phyloP scores from a whole-genome alignment of 208 protist species.

The Leishmania tropica region DNA sequence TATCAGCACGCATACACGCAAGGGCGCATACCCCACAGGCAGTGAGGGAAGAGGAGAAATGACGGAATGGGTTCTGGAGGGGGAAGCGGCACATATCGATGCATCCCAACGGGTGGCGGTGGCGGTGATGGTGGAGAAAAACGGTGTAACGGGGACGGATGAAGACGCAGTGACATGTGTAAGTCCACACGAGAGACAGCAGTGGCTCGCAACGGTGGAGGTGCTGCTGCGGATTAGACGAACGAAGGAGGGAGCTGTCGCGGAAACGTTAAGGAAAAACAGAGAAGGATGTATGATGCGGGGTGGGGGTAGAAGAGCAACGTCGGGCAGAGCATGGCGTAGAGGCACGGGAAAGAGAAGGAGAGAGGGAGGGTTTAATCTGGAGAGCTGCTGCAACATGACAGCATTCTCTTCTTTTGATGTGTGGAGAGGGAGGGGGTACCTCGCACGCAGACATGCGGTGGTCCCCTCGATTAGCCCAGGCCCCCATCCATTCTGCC shows the following conservation, averaged over 20 bases:
- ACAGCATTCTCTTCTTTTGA: background rate
- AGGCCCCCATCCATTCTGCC: conserved; percentile 4
- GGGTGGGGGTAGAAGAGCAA: background rate
- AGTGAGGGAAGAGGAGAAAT: background rate
- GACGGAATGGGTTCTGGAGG: background rate
- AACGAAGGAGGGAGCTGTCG: background rate
- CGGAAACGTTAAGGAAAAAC: background rate
- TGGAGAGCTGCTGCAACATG: background rate
- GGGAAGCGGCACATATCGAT: background rate
- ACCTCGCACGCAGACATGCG: background rate
- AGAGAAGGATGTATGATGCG: background rate
- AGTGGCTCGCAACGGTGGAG: background rate
- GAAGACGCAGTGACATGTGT: background rate
- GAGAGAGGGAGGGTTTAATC: background rate
- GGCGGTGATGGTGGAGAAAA: background rate
- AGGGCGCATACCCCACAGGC: background rate
- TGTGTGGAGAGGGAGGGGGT: background rate
- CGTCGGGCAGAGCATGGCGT: background rate
- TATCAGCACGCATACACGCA: background rate
- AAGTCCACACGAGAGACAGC: background rate
- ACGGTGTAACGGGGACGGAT: background rate
- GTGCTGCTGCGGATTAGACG: background rate
- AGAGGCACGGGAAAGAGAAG: background rate
- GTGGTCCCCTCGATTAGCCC: background rate
- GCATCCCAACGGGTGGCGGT: background rate